Evolutionary conservation across 129 eudicot genomes (phyloP).

Genomic region (Flaveria linearis): DNA sequence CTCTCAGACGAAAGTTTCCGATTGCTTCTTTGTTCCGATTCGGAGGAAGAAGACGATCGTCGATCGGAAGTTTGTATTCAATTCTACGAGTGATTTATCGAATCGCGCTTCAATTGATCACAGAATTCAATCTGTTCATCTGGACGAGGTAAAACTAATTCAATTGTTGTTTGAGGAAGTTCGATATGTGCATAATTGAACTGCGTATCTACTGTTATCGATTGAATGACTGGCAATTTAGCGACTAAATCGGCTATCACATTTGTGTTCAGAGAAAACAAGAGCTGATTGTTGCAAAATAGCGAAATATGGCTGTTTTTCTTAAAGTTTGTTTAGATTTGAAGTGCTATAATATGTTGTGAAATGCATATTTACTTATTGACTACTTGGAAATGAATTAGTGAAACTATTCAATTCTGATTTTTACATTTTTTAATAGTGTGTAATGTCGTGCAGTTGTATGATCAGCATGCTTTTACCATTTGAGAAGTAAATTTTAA

Average conservation of each 20-base stretch:
- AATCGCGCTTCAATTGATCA: constrained; percentile 18
- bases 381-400: background rate
- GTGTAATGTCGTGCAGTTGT: background rate
- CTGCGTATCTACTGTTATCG: background rate
- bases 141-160: constrained; percentile 22
- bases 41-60: constrained; percentile 23
- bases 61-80: constrained; percentile 2
- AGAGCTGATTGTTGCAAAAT: background rate
- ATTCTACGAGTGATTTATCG: constrained; percentile 17
- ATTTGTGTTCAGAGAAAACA: background rate
- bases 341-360: constrained; percentile 2
- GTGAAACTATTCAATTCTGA: background rate
- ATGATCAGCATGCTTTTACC: background rate
- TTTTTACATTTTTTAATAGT: background rate
- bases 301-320: background rate
- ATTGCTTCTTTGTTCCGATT: constrained; percentile 8
- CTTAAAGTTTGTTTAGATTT: background rate
- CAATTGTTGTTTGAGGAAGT: background rate
- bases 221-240: background rate
- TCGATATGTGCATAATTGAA: background rate
- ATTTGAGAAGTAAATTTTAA: constrained; percentile 5
- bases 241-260: background rate
- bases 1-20: constrained; percentile 10
- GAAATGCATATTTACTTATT: background rate
- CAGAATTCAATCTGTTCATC: constrained; percentile 26